Conservation (phyloP, 345 rosid species). For the Moricandia moricandioides region DNA sequence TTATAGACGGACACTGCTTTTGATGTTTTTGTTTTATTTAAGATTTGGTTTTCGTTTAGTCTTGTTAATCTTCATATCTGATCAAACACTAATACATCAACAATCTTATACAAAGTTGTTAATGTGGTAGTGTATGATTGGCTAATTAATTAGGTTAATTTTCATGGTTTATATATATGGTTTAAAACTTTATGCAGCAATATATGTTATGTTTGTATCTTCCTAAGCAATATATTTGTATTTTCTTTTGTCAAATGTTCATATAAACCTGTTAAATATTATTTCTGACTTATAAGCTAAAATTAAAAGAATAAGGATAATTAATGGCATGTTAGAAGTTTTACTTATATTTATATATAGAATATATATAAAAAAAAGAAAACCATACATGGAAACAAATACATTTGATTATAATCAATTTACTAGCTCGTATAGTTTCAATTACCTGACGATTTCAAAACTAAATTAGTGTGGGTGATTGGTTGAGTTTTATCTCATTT, state of each 20-base stretch:
- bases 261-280: background rate
- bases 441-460: no score
- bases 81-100: conserved; percentile 42
- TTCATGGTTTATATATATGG: conserved; percentile 21
- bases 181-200: conserved; percentile 10
- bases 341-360: background rate
- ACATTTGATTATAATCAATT: no score
- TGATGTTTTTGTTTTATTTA: conserved; percentile 14
- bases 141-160: conserved; percentile 27
- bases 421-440: no score
- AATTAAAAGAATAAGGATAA: background rate
- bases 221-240: background rate
- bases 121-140: conserved; percentile 40
- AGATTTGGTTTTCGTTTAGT: conserved; percentile 18
- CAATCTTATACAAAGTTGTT: conserved; percentile 30
- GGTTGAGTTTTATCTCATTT: no score
- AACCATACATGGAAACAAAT: no score
- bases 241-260: background rate
- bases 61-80: conserved; percentile 11
- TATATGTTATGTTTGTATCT: background rate
- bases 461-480: no score
- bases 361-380: no score
- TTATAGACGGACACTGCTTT: conserved; percentile 42
- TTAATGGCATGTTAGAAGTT: background rate
- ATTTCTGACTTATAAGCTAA: background rate